Evolutionary conservation across 352 stramenopile species (phyloP).

Genomic region (Globisporangium cystogenes): DNA sequence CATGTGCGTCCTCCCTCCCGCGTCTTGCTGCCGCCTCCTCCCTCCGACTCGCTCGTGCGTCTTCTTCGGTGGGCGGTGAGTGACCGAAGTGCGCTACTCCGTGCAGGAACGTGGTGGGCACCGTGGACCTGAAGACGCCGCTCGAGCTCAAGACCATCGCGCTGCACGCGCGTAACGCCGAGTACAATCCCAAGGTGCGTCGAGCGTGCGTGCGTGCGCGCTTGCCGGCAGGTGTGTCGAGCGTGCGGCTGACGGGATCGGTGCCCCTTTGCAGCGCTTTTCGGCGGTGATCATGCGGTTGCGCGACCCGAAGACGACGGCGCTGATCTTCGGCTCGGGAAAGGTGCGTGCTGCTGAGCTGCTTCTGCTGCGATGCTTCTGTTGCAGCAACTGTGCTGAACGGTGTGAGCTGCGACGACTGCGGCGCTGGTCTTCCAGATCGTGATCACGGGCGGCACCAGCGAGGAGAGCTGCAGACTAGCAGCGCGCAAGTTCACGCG

Average conservation of each 20-base stretch:
- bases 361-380: not conserved
- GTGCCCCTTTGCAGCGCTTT: conserved; percentile 70
- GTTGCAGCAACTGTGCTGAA: not conserved
- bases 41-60: not conserved
- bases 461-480: conserved; percentile 77
- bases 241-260: not conserved
- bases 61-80: not conserved
- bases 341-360: conserved; percentile 46
- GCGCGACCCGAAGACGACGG: conserved; percentile 95
- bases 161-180: conserved; percentile 96
- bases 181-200: conserved; percentile 99
- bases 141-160: conserved; percentile 98
- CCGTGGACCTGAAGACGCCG: conserved; percentile 92
- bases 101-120: conserved; percentile 91
- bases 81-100: not conserved
- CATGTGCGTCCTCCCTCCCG: conserved; percentile 33
- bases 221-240: not conserved
- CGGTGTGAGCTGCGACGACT: not conserved
- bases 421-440: conserved; percentile 31
- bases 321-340: conserved; percentile 97
- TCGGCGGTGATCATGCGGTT: conserved; percentile 95
- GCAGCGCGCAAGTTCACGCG: conserved; percentile 82
- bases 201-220: not conserved
- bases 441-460: conserved; percentile 81
- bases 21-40: too few species aligned